phyloP scores from a whole-genome alignment of 2,329 filamentous ascomycete species.

The Talaromyces sp. region DNA sequence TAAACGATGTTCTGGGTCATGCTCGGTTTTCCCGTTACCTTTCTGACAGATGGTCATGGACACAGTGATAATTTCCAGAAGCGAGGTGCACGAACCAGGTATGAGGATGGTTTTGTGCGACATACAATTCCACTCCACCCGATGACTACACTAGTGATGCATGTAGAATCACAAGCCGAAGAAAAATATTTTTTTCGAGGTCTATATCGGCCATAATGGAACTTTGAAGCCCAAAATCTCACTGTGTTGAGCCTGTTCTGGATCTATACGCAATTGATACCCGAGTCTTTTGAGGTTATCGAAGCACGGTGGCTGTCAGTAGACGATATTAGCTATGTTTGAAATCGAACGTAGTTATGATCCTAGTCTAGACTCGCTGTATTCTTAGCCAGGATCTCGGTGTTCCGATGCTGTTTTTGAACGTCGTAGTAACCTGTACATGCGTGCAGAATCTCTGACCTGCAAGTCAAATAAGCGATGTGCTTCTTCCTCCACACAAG shows the following conservation, averaged over 20 bases:
- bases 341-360: background rate
- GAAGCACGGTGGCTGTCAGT: background rate
- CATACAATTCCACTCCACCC: background rate
- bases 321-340: background rate
- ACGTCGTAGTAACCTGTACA: background rate
- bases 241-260: background rate
- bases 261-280: background rate
- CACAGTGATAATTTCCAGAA: background rate
- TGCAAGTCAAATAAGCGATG: background rate
- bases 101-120: background rate
- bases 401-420: background rate
- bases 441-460: background rate
- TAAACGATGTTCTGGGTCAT: background rate
- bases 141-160: background rate
- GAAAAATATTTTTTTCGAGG: background rate
- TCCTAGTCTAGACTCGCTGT: background rate
- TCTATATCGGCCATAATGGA: background rate
- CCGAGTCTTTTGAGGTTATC: background rate
- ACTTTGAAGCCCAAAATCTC: background rate
- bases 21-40: background rate
- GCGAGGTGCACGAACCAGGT: background rate
- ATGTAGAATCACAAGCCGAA: background rate
- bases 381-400: background rate
- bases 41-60: background rate
- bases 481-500: background rate